Evolutionary conservation across 2,329 filamentous ascomycete species (phyloP).

Genomic region (Trichoderma arundinaceum): DNA sequence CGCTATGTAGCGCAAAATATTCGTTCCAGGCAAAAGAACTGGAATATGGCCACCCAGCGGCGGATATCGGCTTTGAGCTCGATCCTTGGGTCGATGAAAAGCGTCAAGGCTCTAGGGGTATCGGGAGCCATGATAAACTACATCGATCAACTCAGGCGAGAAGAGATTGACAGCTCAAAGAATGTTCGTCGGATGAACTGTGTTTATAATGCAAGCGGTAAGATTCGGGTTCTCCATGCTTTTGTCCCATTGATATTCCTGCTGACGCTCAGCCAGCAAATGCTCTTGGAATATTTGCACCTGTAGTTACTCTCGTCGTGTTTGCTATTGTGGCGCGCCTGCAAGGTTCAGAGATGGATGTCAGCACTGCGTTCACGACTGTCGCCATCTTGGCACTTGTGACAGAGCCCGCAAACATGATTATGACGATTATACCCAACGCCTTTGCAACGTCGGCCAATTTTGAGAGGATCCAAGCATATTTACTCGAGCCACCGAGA

Average conservation of each 20-base stretch:
- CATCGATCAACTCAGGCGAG: conserved; percentile 39
- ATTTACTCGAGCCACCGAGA: conserved; percentile 37
- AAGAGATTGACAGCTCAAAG: conserved; percentile 41
- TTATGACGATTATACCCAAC: conserved; percentile 50
- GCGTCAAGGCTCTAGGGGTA: conserved; percentile 50
- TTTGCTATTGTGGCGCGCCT: conserved; percentile 42
- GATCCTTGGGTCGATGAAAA: conserved; percentile 47
- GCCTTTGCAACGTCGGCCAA: conserved; percentile 42
- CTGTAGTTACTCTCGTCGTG: conserved; percentile 46
- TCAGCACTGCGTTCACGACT: conserved; percentile 49
- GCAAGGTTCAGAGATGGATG: conserved; percentile 39
- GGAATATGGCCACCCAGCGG: conserved; percentile 50
- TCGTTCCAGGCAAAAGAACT: conserved; percentile 45
- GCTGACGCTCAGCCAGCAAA: conserved; percentile 42
- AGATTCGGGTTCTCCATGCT: neutral
- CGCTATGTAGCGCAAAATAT: conserved; percentile 48
- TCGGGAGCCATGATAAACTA: conserved; percentile 33
- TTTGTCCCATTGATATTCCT: neutral
- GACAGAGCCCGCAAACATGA: conserved; percentile 52
- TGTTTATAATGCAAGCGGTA: conserved; percentile 49
- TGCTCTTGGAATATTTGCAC: conserved; percentile 50
- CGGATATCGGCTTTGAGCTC: conserved; percentile 46
- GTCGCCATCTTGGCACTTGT: conserved; percentile 48
- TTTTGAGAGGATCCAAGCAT: conserved; percentile 48
- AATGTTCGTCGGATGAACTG: conserved; percentile 49